Evolutionary conservation across 2,329 filamentous ascomycete species (phyloP).

Genomic region (Cercospora sesami): DNA sequence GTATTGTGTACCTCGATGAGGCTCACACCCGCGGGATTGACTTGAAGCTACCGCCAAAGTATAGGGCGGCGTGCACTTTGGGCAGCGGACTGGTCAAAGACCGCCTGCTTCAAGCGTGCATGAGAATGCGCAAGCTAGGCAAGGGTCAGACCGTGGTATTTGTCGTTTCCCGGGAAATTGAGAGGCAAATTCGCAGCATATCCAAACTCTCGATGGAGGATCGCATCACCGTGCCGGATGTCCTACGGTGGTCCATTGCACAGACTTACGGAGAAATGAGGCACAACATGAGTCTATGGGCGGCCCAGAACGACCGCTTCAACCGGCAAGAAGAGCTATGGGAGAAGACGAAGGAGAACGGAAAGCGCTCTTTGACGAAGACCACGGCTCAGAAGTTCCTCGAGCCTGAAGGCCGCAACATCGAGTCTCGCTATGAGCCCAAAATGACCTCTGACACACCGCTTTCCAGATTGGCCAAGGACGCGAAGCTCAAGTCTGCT

Average conservation of each 20-base stretch:
- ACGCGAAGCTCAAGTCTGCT: constrained; percentile 25
- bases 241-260: constrained; percentile 60
- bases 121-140: constrained; percentile 69
- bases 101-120: constrained; percentile 67
- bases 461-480: constrained; percentile 53
- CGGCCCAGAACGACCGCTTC: constrained; percentile 57
- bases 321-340: constrained; percentile 31
- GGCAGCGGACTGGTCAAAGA: constrained; percentile 68
- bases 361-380: constrained; percentile 46
- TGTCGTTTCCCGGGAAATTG: constrained; percentile 60
- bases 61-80: constrained; percentile 67
- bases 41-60: constrained; percentile 58
- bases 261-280: constrained; percentile 57
- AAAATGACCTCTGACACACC: constrained; percentile 1
- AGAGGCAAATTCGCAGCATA: constrained; percentile 50
- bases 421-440: constrained; percentile 50
- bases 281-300: constrained; percentile 60
- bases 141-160: constrained; percentile 66
- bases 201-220: constrained; percentile 11
- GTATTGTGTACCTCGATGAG: constrained; percentile 69
- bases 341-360: constrained; percentile 51
- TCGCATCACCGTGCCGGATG: constrained; percentile 53
- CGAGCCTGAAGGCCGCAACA: constrained; percentile 67
- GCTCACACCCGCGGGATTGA: constrained; percentile 70
- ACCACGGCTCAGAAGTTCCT: constrained; percentile 47